Conservation (phyloP, 805 yeast species). For the Teunomyces pallodes region DNA sequence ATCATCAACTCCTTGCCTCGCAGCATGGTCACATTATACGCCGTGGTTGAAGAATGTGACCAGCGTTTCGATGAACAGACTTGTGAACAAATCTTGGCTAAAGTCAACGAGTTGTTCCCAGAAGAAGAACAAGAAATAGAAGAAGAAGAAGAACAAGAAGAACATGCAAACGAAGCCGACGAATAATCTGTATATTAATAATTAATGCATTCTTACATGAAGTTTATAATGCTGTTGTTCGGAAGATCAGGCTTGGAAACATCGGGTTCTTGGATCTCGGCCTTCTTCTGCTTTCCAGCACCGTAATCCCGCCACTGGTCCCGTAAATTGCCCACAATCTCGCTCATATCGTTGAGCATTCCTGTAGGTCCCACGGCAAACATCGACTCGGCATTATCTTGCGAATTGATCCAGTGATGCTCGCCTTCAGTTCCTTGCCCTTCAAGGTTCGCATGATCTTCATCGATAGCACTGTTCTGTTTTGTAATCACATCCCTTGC, state of each 20-base stretch:
- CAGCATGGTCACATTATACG: slow-evolving; percentile 72
- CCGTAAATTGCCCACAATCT: slow-evolving; percentile 48
- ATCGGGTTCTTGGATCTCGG: not conserved
- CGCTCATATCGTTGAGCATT: slow-evolving; percentile 61
- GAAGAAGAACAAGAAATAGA: slow-evolving; percentile 29
- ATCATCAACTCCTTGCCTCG: slow-evolving; percentile 78
- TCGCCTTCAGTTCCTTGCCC: slow-evolving; percentile 20
- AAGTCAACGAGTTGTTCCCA: slow-evolving; percentile 56
- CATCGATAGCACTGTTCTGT: slow-evolving; percentile 36
- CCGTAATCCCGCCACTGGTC: slow-evolving; percentile 30
- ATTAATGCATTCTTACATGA: slow-evolving; percentile 1
- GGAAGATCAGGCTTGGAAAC: not conserved
- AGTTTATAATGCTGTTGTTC: slow-evolving; percentile 1
- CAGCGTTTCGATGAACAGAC: slow-evolving; percentile 71
- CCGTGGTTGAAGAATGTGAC: slow-evolving; percentile 91
- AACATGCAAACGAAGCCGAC: slow-evolving; percentile 13
- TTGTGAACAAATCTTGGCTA: slow-evolving; percentile 55
- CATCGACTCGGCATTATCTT: slow-evolving; percentile 39
- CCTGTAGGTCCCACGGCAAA: slow-evolving; percentile 70
- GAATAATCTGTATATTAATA: slow-evolving; percentile 8
- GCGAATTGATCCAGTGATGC: slow-evolving; percentile 52
- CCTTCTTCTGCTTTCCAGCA: slow-evolving; percentile 1
- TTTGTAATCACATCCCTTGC: slow-evolving; percentile 34
- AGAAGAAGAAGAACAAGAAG: slow-evolving; percentile 24
- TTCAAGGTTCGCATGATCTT: slow-evolving; percentile 12